Evolutionary conservation across 805 yeast species (phyloP).

Genomic region (Lachancea thermotolerans): DNA sequence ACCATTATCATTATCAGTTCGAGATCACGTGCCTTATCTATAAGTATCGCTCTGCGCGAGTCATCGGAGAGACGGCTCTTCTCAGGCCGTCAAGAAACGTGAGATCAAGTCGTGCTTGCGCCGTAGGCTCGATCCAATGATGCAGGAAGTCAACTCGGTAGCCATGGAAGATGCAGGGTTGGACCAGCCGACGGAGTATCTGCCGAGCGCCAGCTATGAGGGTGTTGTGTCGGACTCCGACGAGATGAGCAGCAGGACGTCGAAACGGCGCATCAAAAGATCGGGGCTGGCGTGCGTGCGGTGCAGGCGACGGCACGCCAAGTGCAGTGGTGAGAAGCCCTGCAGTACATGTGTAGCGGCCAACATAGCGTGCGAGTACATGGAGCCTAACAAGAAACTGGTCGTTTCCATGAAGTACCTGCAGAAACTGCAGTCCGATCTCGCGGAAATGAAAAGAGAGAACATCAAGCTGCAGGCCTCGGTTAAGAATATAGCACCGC

Average conservation of each 20-base stretch:
- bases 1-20: no score
- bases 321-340: constrained; percentile 75
- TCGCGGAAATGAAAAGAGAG: constrained; percentile 57
- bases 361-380: constrained; percentile 57
- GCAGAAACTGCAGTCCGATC: constrained; percentile 59
- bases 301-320: constrained; percentile 65
- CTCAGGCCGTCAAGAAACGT: no score
- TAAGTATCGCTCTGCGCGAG: no score
- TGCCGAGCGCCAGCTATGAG: neutral
- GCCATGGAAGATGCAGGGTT: neutral
- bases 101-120: no score
- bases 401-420: constrained; percentile 68
- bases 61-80: no score
- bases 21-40: no score
- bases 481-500: neutral
- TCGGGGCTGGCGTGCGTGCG: constrained; percentile 44
- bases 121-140: neutral
- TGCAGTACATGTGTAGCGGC: constrained; percentile 56
- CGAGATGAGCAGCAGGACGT: neutral
- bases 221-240: neutral
- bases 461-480: constrained; percentile 48
- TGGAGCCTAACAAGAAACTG: constrained; percentile 64
- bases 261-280: constrained; percentile 17
- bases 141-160: neutral
- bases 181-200: neutral